Base-by-base conservation (phyloP, 441 rosid species). In the Theobroma grandiflorum region DNA sequence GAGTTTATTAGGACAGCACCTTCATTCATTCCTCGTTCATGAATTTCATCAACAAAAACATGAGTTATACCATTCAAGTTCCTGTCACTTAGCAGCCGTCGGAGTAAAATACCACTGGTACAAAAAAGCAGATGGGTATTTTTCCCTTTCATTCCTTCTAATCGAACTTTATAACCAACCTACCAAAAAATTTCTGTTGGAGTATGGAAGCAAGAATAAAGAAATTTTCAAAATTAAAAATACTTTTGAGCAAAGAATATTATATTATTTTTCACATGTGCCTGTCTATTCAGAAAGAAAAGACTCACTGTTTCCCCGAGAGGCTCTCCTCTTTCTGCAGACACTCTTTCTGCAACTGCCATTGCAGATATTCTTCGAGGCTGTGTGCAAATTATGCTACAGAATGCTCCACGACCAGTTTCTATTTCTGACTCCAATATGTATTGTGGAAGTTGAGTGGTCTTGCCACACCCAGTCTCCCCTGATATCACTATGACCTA, bases 21-120 rank as follows among this genome's bases (percentile, higher is more conserved):
- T 93, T 97, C 99, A 84, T 97, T 97, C 99, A 97, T 97, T 86
- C 99, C 99, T 77, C 99, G 87, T 84, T 97, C 99, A 80, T 97
- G 99, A 88, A 97, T 97, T 85, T 97, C 99, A 82, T 97, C 99
- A 72, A 97, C 99, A 84, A 97, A 94, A 82, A 97, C 99, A 88
- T 97, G 99, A 70, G 98, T 97, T 78, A 95, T 69, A 40, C 99
- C 99, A 87, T 83, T 82, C 91, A 97, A 88, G 86, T 93, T 95
- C 83, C 87, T 95, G 86, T 97, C 99, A 82, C 96, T 92, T 42
- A 97, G 91, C 70, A 97, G 84, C 72, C 99, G 86, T 69, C 99
- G 89, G 76, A 97, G 96, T 81, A 97, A 86, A 78, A 97, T 95
- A 77, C 99, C 99, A 92, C 98, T 97, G 64, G 99, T 97, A 84